A percentile compares a stretch with the other conserved stretches of the same genome.
Evolutionary conservation across 208 protist species (phyloP).

Genomic region (Trypanosomatidae sp.): DNA sequence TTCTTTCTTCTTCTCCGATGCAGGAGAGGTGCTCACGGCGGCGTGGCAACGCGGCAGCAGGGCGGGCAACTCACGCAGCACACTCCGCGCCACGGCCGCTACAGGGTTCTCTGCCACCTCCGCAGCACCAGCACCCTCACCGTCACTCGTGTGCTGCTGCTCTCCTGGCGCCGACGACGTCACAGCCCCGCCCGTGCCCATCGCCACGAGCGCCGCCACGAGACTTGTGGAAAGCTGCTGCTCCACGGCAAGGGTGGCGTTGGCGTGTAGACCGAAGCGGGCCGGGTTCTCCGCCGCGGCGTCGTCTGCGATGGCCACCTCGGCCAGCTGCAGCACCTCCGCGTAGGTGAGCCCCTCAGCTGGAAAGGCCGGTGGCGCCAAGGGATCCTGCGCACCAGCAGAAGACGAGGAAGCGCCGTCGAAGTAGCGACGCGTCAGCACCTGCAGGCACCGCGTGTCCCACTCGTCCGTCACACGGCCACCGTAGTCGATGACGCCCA

Average conservation of each 20-base stretch:
- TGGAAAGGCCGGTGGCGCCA: constrained; percentile 54
- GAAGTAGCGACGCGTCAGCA: constrained; percentile 83
- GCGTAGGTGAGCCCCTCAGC: constrained; percentile 44
- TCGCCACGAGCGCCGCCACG: constrained; percentile 45
- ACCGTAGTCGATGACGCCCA: constrained; percentile 94
- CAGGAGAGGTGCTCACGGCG: constrained; percentile 20
- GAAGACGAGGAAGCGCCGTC: too few relatives aligned
- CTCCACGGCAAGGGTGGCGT: constrained; percentile 93
- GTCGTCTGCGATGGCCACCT: constrained; percentile 34
- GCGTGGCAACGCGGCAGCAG: constrained; percentile 49
- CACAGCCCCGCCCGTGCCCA: constrained; percentile 37
- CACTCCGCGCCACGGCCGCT: constrained; percentile 46
- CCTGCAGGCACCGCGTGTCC: constrained; percentile 80
- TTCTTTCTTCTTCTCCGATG: too few relatives aligned
- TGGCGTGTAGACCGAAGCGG: constrained; percentile 94
- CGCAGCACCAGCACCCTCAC: too few relatives aligned
- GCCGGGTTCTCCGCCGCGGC: constrained; percentile 60
- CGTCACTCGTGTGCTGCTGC: constrained; percentile 17
- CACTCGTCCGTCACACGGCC: constrained; percentile 94
- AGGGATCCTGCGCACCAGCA: constrained; percentile 35
- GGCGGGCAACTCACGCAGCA: constrained; percentile 55
- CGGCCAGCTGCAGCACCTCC: constrained; percentile 55
- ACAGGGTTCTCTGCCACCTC: constrained; percentile 30
- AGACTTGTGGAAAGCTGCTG: constrained; percentile 46
- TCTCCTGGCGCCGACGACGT: constrained; percentile 20